Evolutionary conservation across 805 yeast species (phyloP), one percentile per base, ranked within the genome.

Genomic region (Schwanniomyces sp.): DNA sequence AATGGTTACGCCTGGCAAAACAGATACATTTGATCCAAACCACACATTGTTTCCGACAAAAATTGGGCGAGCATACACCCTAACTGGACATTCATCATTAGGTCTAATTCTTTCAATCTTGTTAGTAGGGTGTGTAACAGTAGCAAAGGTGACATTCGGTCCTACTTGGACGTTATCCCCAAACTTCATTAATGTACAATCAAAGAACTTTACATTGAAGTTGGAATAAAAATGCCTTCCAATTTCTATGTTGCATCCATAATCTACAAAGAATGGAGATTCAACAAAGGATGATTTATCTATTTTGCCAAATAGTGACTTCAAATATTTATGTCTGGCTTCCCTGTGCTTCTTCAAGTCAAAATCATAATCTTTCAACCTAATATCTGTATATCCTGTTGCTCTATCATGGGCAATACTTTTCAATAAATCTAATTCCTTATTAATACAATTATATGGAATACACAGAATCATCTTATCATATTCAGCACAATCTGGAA

Each of bases 91-190:
- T 5, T 21, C 24, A 5, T 21, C 24, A 3, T 21, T 3, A 21
- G 5, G 24, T 21, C 55, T 59, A 26, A 55, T 38, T 48, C 87
- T 66, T 45, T 62, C 63, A 10, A 62, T 50, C 0, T 82, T 77
- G 46, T 81, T 84, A 6, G 77, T 57, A 1, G 86, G 85, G 56
- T 86, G 92, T 0, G 85, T 76, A 1, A 90, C 89, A 1, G 89
- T 78, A 26, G 76, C 66, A 39, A 85, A 66, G 2, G 78, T 67
- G 5, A 79, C 82, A 56, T 80, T 80, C 17, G 92, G 91, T 0
- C 88, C 92, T 34, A 81, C 56, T 70, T 79, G 53, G 14, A 80
- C 85, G 44, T 76, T 57, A 53, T 82, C 75, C 7, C 92, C 91
- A 47, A 86, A 74, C n/a, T 66, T 75, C 34, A 86, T 81, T 32